Evolutionary conservation across 805 yeast species (phyloP).

Genomic region (Suhomyces pyralidae): DNA sequence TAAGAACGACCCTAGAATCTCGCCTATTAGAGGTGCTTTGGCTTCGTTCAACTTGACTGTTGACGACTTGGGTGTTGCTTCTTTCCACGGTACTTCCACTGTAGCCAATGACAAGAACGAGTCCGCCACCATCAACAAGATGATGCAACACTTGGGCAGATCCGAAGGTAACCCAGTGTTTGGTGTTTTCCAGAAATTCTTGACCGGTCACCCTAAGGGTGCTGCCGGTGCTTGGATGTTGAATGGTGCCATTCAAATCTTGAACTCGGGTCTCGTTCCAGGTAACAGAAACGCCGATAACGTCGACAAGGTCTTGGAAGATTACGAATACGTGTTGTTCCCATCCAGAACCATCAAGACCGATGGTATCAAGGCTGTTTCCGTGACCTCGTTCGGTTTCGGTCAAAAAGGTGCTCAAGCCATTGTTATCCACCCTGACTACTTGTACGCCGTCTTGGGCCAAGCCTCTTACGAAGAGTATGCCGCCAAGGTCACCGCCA

Average conservation of each 20-base stretch:
- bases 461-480: constrained; percentile 69
- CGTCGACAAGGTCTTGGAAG: constrained; percentile 77
- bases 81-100: constrained; percentile 99
- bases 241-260: constrained; percentile 94
- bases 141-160: constrained; percentile 96
- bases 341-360: constrained; percentile 93
- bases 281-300: constrained; percentile 99
- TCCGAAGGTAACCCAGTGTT: constrained; percentile 95
- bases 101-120: constrained; percentile 99
- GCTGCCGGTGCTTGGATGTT: constrained; percentile 99
- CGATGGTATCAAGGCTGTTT: constrained; percentile 95
- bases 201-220: constrained; percentile 99
- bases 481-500: constrained; percentile 62
- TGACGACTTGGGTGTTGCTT: constrained; percentile 94
- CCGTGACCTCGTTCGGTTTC: constrained; percentile 96
- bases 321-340: constrained; percentile 84
- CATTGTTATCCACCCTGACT: constrained; percentile 86
- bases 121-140: constrained; percentile 81
- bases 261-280: constrained; percentile 91
- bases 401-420: constrained; percentile 99
- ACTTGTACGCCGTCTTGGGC: constrained; percentile 80
- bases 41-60: constrained; percentile 90
- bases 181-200: constrained; percentile 98
- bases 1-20: constrained; percentile 86
- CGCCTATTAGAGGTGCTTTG: constrained; percentile 95